Percentiles rank a stretch among this genome's conserved stretches.
phyloP scores from a whole-genome alignment of 768 basidiomycete species.

The Lactarius hengduanensis region DNA sequence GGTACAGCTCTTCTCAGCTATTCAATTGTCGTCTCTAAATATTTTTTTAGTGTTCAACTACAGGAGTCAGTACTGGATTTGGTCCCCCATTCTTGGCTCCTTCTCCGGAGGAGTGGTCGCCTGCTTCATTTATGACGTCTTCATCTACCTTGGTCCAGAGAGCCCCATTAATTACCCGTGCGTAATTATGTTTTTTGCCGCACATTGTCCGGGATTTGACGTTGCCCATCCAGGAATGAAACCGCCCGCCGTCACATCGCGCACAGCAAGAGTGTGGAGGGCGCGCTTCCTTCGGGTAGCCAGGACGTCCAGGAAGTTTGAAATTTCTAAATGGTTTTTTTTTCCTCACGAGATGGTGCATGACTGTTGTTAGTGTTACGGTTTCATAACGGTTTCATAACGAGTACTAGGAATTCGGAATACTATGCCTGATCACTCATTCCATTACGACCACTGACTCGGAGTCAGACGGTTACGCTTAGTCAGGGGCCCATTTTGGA shows the following conservation, averaged over 20 bases:
- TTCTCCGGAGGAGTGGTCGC: slow-evolving; percentile 58
- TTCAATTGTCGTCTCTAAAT: not conserved
- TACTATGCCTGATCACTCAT: too few relatives aligned
- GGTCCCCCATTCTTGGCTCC: slow-evolving; percentile 61
- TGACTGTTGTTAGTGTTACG: not conserved
- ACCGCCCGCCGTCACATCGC: slow-evolving; percentile 6
- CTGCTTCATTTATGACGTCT: slow-evolving; percentile 54
- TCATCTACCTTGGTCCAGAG: slow-evolving; percentile 57
- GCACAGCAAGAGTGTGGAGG: slow-evolving; percentile 1
- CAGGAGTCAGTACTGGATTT: slow-evolving; percentile 68
- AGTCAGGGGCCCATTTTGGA: too few relatives aligned
- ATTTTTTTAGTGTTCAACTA: slow-evolving; percentile 40
- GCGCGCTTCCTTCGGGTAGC: slow-evolving; percentile 9
- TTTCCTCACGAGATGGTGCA: not conserved
- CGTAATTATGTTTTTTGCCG: slow-evolving; percentile 26
- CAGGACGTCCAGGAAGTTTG: not conserved
- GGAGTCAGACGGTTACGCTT: too few relatives aligned
- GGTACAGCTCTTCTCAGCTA: slow-evolving; percentile 29
- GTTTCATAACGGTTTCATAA: not conserved
- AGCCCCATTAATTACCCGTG: slow-evolving; percentile 55
- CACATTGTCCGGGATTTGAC: not conserved
- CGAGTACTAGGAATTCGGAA: not conserved
- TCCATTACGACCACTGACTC: too few relatives aligned
- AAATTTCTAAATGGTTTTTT: not conserved
- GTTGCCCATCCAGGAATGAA: slow-evolving; percentile 7